phyloP scores from a whole-genome alignment of 805 yeast species.

The Metschnikowia lochheadii region DNA sequence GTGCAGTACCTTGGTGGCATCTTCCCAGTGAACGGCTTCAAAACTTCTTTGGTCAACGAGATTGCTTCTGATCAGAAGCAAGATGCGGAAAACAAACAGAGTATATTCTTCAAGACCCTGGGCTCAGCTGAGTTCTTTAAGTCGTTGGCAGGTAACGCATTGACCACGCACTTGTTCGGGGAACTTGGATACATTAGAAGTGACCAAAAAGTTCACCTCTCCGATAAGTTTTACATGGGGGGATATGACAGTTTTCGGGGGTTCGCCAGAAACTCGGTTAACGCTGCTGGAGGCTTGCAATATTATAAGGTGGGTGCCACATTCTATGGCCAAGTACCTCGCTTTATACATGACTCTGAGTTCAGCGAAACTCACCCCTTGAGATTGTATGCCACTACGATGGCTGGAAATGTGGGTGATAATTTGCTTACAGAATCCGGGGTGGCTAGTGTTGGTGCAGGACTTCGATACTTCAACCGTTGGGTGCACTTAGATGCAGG shows the following conservation, averaged over 20 bases:
- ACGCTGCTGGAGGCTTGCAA: slow-evolving; percentile 71
- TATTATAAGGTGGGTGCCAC: slow-evolving; percentile 56
- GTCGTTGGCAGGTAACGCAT: slow-evolving; percentile 39
- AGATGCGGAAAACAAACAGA: slow-evolving; percentile 17
- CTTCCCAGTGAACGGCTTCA: slow-evolving; percentile 28
- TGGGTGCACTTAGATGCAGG: slow-evolving; percentile 43
- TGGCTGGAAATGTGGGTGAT: slow-evolving; percentile 57
- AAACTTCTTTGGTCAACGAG: slow-evolving; percentile 62
- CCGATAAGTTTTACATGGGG: slow-evolving; percentile 82
- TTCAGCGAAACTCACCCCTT: slow-evolving; percentile 30
- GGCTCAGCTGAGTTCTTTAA: slow-evolving; percentile 29
- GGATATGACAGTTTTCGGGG: slow-evolving; percentile 74
- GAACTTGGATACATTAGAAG: slow-evolving; percentile 51
- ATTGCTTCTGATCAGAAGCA: slow-evolving; percentile 31
- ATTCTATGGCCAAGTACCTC: slow-evolving; percentile 58
- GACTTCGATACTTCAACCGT: slow-evolving; percentile 34
- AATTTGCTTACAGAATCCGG: slow-evolving; percentile 23
- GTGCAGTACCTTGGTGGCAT: slow-evolving; percentile 7
- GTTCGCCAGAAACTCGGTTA: slow-evolving; percentile 62
- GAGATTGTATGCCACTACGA: slow-evolving; percentile 55
- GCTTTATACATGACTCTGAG: slow-evolving; percentile 23
- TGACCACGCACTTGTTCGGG: slow-evolving; percentile 48
- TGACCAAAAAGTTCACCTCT: slow-evolving; percentile 45
- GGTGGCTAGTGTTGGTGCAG: slow-evolving; percentile 32
- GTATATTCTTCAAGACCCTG: slow-evolving; percentile 34